These are phyloP conservation scores for Fusarium sp. DNA, from an alignment of 2,329 filamentous ascomycete species.

Conservation along the genomic window DNA sequence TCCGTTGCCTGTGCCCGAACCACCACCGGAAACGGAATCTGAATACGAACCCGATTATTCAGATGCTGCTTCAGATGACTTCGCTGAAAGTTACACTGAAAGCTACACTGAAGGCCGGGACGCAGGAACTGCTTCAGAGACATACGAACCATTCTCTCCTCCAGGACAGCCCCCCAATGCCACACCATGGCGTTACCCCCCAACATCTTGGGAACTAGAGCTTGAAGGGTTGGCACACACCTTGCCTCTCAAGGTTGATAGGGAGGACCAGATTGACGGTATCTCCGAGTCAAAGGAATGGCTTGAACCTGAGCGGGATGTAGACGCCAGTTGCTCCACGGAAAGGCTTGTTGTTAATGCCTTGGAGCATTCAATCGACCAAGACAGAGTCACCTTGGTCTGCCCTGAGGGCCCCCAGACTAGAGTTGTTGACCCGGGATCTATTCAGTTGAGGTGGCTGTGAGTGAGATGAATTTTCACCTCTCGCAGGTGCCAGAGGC, in stretches of 20 bases:
- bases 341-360: background rate
- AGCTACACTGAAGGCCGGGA: too few relatives aligned
- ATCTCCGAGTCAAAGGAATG: background rate
- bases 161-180: background rate
- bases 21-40: background rate
- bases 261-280: background rate
- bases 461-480: background rate
- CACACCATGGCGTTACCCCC: background rate
- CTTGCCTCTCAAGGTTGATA: background rate
- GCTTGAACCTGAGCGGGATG: background rate
- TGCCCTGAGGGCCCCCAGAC: background rate
- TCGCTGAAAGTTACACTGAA: too few relatives aligned
- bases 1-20: background rate
- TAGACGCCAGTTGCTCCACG: background rate
- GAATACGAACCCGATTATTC: too few relatives aligned
- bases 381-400: background rate
- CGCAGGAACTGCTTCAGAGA: background rate
- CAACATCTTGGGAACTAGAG: background rate
- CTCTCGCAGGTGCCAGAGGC: background rate
- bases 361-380: background rate
- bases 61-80: too few relatives aligned
- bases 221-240: background rate
- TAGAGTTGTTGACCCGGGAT: background rate
- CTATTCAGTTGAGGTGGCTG: background rate
- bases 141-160: background rate